Evolutionary conservation across 129 eudicot genomes (phyloP).

Genomic region (Smallanthus sonchifolius): DNA sequence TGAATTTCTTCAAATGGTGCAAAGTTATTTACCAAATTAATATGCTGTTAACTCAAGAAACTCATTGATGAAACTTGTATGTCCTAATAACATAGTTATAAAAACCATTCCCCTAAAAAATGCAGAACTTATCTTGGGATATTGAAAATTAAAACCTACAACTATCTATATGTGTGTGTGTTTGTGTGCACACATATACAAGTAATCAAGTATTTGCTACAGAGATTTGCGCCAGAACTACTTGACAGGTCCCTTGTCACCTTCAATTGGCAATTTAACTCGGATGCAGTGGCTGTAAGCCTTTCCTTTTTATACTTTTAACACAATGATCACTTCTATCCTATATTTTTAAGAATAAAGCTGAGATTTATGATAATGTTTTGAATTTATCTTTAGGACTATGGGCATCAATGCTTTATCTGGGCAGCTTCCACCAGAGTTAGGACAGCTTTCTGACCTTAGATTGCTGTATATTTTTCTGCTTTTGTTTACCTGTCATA

Average conservation of each 20-base stretch:
- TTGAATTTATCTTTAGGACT: slow-evolving; percentile 30
- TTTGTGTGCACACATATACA: not conserved
- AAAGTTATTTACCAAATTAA: not conserved
- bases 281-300: slow-evolving; percentile 78
- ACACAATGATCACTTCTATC: not conserved
- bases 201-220: slow-evolving; percentile 23
- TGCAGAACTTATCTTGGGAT: not conserved
- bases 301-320: not conserved
- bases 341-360: slow-evolving; percentile 1
- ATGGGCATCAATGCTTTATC: slow-evolving; percentile 72
- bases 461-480: slow-evolving; percentile 14
- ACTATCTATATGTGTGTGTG: not conserved
- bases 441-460: slow-evolving; percentile 59
- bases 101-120: not conserved
- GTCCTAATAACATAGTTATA: not conserved
- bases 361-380: not conserved
- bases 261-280: slow-evolving; percentile 60
- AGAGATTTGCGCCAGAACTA: slow-evolving; percentile 56
- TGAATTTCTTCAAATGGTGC: too few relatives aligned
- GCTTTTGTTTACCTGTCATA: not conserved
- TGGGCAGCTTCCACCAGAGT: slow-evolving; percentile 60
- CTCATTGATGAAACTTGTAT: too few relatives aligned
- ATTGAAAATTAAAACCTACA: not conserved
- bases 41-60: not conserved
- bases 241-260: slow-evolving; percentile 65